Evolutionary conservation across 768 basidiomycete genomes (phyloP).

Genomic region (Solioccasus polychromus): DNA sequence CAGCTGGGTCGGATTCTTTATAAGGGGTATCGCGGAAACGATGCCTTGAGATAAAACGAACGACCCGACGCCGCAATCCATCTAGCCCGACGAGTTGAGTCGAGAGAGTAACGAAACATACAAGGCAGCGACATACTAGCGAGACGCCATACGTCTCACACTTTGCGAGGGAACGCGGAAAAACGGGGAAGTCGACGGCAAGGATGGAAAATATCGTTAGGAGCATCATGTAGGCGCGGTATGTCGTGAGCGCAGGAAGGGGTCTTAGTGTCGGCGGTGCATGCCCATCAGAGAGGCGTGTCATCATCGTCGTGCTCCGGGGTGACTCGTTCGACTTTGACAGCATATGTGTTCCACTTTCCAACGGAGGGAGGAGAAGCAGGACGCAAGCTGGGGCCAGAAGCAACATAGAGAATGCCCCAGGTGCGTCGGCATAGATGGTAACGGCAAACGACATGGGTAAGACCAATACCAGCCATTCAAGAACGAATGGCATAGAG

Average conservation of each 20-base stretch:
- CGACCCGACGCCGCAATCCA: conserved; percentile 97
- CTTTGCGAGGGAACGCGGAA: conserved; percentile 85
- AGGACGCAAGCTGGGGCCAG: conserved; percentile 44
- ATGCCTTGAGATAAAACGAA: conserved; percentile 97
- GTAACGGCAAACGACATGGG: conserved; percentile 87
- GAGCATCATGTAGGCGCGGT: conserved; percentile 93
- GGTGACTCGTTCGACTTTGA: conserved; percentile 31
- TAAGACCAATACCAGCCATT: conserved; percentile 65
- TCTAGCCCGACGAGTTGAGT: conserved; percentile 46
- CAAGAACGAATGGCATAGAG: conserved; percentile 39
- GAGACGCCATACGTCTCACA: conserved; percentile 95
- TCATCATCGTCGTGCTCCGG: not conserved
- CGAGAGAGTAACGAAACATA: not conserved
- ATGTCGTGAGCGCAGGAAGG: conserved; percentile 78
- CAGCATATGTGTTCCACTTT: conserved; percentile 50
- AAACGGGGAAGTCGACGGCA: conserved; percentile 93
- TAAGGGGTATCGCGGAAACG: conserved; percentile 79
- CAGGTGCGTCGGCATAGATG: conserved; percentile 58
- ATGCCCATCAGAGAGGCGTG: not conserved
- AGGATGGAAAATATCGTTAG: conserved; percentile 89
- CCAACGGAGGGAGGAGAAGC: conserved; percentile 41
- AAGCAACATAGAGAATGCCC: conserved; percentile 48
- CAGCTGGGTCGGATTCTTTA: conserved; percentile 60
- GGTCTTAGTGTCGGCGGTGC: conserved; percentile 29
- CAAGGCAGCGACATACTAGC: conserved; percentile 51